Conservation (phyloP, 2,329 filamentous ascomycete species). For the Fusarium siculi region DNA sequence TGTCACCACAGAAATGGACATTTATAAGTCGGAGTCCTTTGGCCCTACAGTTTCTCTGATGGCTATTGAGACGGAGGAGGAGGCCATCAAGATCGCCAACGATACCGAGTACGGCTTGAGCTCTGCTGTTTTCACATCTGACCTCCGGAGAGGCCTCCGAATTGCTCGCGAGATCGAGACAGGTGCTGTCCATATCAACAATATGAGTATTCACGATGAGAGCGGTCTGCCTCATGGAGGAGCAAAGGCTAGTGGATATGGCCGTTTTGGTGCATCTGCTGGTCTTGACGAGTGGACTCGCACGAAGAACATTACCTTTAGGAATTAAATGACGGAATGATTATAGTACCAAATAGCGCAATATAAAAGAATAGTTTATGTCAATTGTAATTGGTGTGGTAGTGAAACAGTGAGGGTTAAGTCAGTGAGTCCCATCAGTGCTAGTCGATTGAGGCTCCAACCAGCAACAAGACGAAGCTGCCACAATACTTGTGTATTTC, state of each 20-base stretch:
- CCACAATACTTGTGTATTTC: no score
- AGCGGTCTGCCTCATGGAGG: conserved; percentile 72
- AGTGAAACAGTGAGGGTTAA: no score
- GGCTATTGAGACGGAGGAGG: conserved; percentile 73
- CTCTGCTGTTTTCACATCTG: conserved; percentile 77
- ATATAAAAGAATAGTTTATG: not conserved
- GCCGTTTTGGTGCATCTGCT: conserved; percentile 65
- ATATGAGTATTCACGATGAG: conserved; percentile 74
- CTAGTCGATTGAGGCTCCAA: not conserved
- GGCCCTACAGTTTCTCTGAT: conserved; percentile 78
- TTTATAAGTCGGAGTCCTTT: conserved; percentile 81
- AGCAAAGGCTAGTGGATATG: conserved; percentile 71
- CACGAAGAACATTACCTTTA: conserved; percentile 72
- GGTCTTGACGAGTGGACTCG: conserved; percentile 71
- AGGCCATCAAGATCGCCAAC: conserved; percentile 79
- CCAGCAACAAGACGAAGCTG: no score
- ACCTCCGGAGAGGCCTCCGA: conserved; percentile 68
- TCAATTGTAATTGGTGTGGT: no score
- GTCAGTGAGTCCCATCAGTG: rapidly evolving
- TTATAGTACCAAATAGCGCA: not conserved
- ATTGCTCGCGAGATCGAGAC: conserved; percentile 73
- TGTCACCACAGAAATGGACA: conserved; percentile 72
- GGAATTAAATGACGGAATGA: conserved; percentile 40
- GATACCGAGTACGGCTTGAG: conserved; percentile 83
- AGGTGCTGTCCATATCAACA: conserved; percentile 75